Conservation (phyloP, 1,284 basidiomycete species). For the Cryptococcus neoformans region DNA sequence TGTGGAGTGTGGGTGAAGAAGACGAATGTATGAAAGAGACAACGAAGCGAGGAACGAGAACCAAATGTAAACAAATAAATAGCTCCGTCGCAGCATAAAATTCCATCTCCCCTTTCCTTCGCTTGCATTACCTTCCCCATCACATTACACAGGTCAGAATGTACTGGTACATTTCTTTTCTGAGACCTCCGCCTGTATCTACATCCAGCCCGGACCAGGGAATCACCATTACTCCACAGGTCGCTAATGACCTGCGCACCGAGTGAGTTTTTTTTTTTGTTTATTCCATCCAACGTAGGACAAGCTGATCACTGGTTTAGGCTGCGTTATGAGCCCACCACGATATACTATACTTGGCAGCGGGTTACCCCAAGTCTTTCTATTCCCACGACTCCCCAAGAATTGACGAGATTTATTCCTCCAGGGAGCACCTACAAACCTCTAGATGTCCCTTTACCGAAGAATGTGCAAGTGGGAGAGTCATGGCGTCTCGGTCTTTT, state of each 20-base stretch:
- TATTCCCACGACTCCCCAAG: conserved; percentile 31
- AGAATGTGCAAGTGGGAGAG: conserved; percentile 55
- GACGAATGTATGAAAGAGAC: neutral
- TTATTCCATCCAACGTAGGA: neutral
- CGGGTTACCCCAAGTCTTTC: conserved; percentile 13
- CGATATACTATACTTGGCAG: conserved; percentile 42
- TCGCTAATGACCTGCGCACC: conserved; percentile 50
- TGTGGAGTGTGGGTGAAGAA: neutral
- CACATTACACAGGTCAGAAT: conserved; percentile 16
- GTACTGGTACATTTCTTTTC: conserved; percentile 51
- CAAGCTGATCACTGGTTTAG: conserved; percentile 12
- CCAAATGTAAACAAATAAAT: neutral
- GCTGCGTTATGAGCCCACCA: conserved; percentile 35
- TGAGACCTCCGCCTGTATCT: conserved; percentile 45
- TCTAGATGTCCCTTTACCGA: conserved; percentile 62
- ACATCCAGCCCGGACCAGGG: conserved; percentile 17
- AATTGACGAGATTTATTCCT: conserved; percentile 66
- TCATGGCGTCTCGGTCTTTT: conserved; percentile 65
- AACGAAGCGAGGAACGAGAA: neutral
- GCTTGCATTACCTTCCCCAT: neutral
- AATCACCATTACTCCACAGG: conserved; percentile 46
- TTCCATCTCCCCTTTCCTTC: too few relatives aligned
- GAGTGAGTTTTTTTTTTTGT: conserved; percentile 33
- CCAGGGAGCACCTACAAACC: conserved; percentile 67
- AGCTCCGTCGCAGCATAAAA: too few relatives aligned